Conservation (phyloP, 768 basidiomycete genomes). For the Xerocomellus amylosporus region DNA sequence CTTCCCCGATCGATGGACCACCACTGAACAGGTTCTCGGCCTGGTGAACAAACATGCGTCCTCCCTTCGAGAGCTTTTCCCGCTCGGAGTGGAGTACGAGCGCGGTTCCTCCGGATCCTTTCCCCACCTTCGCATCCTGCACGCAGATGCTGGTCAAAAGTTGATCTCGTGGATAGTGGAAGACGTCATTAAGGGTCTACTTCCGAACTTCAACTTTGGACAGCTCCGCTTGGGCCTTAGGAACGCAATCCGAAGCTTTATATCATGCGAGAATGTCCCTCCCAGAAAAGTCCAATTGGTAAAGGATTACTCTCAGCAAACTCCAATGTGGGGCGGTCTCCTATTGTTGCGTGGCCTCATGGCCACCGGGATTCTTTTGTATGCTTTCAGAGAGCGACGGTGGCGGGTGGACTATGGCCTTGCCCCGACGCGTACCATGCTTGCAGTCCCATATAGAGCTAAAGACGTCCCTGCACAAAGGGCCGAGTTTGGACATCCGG, state of each 20-base stretch:
- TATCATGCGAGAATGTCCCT: constrained; percentile 13
- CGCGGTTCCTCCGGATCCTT: constrained; percentile 16
- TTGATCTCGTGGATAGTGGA: constrained; percentile 12
- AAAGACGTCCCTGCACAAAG: constrained; percentile 37
- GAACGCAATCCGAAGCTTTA: constrained; percentile 21
- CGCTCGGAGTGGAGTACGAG: constrained; percentile 20
- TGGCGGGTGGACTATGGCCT: constrained; percentile 42
- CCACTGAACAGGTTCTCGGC: constrained; percentile 29
- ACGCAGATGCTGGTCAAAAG: constrained; percentile 7
- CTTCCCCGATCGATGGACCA: constrained; percentile 36
- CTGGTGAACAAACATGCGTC: constrained; percentile 21
- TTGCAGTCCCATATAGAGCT: constrained; percentile 40
- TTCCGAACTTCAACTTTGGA: constrained; percentile 21
- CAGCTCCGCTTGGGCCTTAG: background rate
- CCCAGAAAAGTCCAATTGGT: background rate
- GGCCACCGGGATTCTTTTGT: constrained; percentile 31
- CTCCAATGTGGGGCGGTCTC: constrained; percentile 20
- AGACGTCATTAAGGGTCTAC: constrained; percentile 12
- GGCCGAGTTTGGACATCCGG: constrained; percentile 41
- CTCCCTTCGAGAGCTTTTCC: constrained; percentile 4
- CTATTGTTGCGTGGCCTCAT: constrained; percentile 37
- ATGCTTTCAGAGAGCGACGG: constrained; percentile 33
- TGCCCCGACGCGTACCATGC: constrained; percentile 29
- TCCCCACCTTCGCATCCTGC: constrained; percentile 24
- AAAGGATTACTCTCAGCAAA: background rate